Conservation (phyloP, 176 grass and related monocot genomes). For the Triticum monococcum region DNA sequence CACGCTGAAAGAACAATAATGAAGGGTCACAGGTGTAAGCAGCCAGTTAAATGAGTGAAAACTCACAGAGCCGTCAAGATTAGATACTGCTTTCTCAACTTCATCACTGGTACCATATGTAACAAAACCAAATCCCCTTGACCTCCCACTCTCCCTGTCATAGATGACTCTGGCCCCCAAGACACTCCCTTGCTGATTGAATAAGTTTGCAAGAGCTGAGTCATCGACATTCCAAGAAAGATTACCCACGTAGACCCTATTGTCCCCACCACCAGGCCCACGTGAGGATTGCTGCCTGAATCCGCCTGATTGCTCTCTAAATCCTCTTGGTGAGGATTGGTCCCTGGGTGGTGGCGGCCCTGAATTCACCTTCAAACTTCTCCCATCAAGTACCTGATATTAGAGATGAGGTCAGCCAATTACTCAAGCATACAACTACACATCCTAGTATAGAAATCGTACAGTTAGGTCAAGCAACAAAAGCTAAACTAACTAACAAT, state of each 20-base stretch:
- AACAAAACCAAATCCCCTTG: constrained; percentile 87
- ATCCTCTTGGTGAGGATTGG: constrained; percentile 42
- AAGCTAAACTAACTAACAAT: background rate
- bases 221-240: constrained; percentile 84
- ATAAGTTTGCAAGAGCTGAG: constrained; percentile 60
- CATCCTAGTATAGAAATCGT: background rate
- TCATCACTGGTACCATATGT: constrained; percentile 57
- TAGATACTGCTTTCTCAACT: constrained; percentile 65
- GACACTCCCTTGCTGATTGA: constrained; percentile 72
- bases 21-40: background rate
- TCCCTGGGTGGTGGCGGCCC: constrained; percentile 34
- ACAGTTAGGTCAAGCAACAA: background rate
- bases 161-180: constrained; percentile 70
- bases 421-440: constrained; percentile 8
- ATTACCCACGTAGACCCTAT: constrained; percentile 80
- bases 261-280: constrained; percentile 35
- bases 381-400: constrained; percentile 68
- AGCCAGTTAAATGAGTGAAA: background rate
- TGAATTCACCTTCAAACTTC: constrained; percentile 29
- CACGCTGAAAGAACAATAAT: background rate
- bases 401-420: background rate
- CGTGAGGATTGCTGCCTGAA: constrained; percentile 8
- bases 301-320: background rate
- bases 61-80: constrained; percentile 83
- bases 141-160: constrained; percentile 80